A percentile compares a stretch with the other conserved stretches of the same genome.
Evolutionary conservation across 225 moss, liverwort and hornwort genomes (phyloP).

Genomic region (Pseudisothecium myosuroides): DNA sequence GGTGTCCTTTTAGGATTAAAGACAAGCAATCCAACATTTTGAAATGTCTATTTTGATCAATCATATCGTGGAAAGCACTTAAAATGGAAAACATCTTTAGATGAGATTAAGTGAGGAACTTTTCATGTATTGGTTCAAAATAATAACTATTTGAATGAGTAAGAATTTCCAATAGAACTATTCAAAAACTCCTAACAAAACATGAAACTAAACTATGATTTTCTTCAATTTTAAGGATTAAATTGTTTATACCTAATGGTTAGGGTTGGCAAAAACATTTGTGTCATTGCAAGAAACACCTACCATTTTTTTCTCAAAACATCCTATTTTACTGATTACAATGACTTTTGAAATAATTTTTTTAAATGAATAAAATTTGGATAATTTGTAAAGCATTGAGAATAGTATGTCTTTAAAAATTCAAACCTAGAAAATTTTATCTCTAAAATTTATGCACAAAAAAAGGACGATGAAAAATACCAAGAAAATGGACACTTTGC

Average conservation of each 20-base stretch:
- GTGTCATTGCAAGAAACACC: too few relatives aligned
- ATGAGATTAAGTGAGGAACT: neutral
- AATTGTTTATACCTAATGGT: rapidly evolving
- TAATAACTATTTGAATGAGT: neutral
- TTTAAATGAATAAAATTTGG: too few relatives aligned
- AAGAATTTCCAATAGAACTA: neutral
- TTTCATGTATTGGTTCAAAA: neutral
- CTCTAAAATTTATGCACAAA: too few relatives aligned
- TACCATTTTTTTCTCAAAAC: too few relatives aligned
- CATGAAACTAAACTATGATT: neutral
- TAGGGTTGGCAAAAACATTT: neutral
- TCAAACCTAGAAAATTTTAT: too few relatives aligned
- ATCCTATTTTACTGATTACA: too few relatives aligned
- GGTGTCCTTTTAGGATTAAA: neutral
- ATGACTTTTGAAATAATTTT: too few relatives aligned
- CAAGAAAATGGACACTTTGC: too few relatives aligned
- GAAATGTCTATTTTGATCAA: neutral
- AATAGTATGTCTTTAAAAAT: too few relatives aligned
- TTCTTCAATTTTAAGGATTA: neutral
- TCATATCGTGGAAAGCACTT: neutral
- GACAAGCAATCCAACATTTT: neutral
- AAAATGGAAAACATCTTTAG: neutral
- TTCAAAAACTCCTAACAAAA: neutral
- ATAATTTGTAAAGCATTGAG: too few relatives aligned
- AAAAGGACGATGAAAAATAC: too few relatives aligned